phyloP scores from a whole-genome alignment of 1,284 basidiomycete species.

The Mycocalia duriaeana region DNA sequence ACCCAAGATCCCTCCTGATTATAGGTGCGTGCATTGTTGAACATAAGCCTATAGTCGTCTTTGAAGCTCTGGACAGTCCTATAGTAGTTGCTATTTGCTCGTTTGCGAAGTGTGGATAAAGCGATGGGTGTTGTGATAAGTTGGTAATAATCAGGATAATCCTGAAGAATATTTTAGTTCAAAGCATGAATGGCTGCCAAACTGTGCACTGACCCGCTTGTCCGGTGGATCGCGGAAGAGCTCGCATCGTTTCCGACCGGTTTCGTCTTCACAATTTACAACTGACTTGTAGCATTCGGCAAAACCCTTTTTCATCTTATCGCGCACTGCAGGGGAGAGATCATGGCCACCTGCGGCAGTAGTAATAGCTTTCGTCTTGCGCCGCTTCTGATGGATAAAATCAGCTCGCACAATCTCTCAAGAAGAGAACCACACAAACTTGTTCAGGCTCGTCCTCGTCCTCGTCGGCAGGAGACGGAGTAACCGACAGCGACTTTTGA shows the following conservation, averaged over 20 bases:
- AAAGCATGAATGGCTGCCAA: background rate
- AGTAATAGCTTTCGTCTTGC: conserved; percentile 51
- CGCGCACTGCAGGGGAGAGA: conserved; percentile 49
- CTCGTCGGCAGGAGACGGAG: conserved; percentile 68
- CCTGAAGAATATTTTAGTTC: conserved; percentile 30
- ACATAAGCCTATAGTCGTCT: conserved; percentile 87
- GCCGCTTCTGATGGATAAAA: conserved; percentile 66
- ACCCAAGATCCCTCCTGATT: conserved; percentile 90
- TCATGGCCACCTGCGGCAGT: too few relatives aligned
- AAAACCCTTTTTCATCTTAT: conserved; percentile 84
- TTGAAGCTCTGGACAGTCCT: conserved; percentile 73
- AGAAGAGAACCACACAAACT: conserved; percentile 49
- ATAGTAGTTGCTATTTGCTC: conserved; percentile 69
- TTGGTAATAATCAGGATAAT: conserved; percentile 90
- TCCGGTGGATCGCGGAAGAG: conserved; percentile 81
- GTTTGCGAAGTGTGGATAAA: conserved; percentile 83
- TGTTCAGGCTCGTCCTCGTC: conserved; percentile 64
- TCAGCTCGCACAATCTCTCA: too few relatives aligned
- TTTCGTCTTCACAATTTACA: conserved; percentile 66
- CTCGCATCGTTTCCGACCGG: conserved; percentile 76
- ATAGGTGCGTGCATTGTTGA: conserved; percentile 88
- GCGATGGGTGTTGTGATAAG: conserved; percentile 80
- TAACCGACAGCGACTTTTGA: conserved; percentile 70
- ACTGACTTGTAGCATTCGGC: conserved; percentile 80
- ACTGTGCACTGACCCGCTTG: conserved; percentile 48